Conservation (phyloP, 805 yeast species). For the Isabelozyma rhagii region DNA sequence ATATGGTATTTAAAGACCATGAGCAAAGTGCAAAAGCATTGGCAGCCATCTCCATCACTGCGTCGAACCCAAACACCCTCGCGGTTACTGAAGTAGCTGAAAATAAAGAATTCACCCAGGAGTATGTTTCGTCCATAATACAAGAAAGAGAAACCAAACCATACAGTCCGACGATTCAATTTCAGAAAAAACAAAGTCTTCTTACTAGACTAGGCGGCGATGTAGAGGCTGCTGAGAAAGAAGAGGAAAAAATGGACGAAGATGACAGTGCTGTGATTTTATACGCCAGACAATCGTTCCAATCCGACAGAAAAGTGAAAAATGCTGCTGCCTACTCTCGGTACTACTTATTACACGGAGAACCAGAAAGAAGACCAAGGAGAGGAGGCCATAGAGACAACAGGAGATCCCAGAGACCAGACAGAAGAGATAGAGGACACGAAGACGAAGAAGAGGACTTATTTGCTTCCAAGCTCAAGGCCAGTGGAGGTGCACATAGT, state of each 20-base stretch:
- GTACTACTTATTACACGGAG: constrained; percentile 69
- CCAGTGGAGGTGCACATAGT: constrained; percentile 1
- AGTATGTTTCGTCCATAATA: constrained; percentile 19
- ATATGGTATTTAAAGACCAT: constrained; percentile 49
- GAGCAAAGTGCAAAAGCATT: constrained; percentile 40
- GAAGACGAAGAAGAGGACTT: constrained; percentile 27
- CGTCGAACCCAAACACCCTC: constrained; percentile 10
- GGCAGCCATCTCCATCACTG: constrained; percentile 24
- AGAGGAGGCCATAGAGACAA: constrained; percentile 10
- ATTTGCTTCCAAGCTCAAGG: constrained; percentile 26
- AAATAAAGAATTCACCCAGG: constrained; percentile 10
- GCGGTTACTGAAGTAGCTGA: constrained; percentile 7
- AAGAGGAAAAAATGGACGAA: constrained; percentile 27
- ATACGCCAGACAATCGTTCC: constrained; percentile 47
- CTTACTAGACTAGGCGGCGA: constrained; percentile 24
- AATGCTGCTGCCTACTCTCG: constrained; percentile 58
- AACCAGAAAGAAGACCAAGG: constrained; percentile 49
- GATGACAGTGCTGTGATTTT: constrained; percentile 37
- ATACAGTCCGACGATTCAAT: constrained; percentile 32
- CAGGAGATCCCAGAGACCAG: constrained; percentile 1
- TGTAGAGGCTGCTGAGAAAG: constrained; percentile 8
- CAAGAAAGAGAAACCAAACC: constrained; percentile 41
- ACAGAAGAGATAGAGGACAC: constrained; percentile 3
- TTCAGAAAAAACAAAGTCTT: constrained; percentile 28
- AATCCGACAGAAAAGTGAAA: constrained; percentile 53